phyloP scores from a whole-genome alignment of 768 basidiomycete species.

The Fomitopsis serialis region DNA sequence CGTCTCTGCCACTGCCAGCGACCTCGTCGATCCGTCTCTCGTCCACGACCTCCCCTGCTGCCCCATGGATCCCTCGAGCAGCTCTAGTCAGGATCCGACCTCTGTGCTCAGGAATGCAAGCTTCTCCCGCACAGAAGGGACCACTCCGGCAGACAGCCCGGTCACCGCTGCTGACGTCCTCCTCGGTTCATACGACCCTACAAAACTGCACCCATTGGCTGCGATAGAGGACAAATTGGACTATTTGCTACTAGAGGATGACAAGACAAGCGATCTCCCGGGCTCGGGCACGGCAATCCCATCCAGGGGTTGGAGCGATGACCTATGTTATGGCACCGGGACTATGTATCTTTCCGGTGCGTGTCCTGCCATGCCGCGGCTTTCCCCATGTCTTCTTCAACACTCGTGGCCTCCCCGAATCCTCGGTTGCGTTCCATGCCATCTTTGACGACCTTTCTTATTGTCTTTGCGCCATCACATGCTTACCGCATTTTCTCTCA shows the following conservation, averaged over 20 bases:
- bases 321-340: constrained; percentile 98
- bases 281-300: constrained; percentile 90
- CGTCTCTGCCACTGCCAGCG: no score
- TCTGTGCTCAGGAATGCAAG: constrained; percentile 19
- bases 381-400: constrained; percentile 16
- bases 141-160: constrained; percentile 10
- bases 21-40: no score
- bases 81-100: constrained; percentile 14
- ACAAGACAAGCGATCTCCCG: constrained; percentile 87
- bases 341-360: constrained; percentile 96
- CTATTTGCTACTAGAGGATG: constrained; percentile 93
- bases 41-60: neutral
- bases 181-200: constrained; percentile 82
- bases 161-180: constrained; percentile 87
- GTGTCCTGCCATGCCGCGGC: constrained; percentile 44
- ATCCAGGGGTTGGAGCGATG: constrained; percentile 97
- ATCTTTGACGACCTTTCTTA: constrained; percentile 63
- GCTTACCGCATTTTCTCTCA: constrained; percentile 57
- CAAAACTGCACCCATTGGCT: constrained; percentile 91
- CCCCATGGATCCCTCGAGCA: neutral
- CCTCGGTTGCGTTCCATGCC: constrained; percentile 45
- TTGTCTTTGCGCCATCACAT: constrained; percentile 80
- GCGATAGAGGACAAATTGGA: constrained; percentile 90
- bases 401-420: neutral
- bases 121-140: constrained; percentile 13